phyloP scores from a whole-genome alignment of 2,329 filamentous ascomycete genomes.

The Xylariaceae sp. region DNA sequence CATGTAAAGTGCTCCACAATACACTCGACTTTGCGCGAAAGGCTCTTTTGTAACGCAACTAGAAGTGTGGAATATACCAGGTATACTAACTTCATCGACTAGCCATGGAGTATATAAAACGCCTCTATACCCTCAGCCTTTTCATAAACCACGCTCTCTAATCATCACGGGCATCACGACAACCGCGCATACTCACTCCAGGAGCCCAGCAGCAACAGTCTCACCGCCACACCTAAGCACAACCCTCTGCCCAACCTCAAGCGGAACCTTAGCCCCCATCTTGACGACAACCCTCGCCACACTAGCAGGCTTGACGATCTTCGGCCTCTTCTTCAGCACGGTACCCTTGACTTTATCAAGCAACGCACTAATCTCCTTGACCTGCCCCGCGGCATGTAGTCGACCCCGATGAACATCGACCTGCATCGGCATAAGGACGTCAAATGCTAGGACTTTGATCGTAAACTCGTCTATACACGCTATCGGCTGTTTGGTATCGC shows the following conservation, averaged over 20 bases:
- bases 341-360: slow-evolving; percentile 76
- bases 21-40: no score
- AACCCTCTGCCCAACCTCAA: slow-evolving; percentile 76
- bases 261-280: slow-evolving; percentile 67
- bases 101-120: no score
- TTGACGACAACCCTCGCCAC: slow-evolving; percentile 76
- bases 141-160: no score
- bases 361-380: slow-evolving; percentile 66
- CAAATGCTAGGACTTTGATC: slow-evolving; percentile 83
- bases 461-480: slow-evolving; percentile 69
- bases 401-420: slow-evolving; percentile 86
- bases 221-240: slow-evolving; percentile 76
- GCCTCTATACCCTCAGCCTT: no score
- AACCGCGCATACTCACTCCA: slow-evolving; percentile 53
- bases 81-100: no score
- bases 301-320: slow-evolving; percentile 73
- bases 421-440: slow-evolving; percentile 81
- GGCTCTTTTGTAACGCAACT: no score
- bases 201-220: slow-evolving; percentile 81
- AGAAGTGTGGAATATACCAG: no score
- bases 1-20: no score
- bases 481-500: slow-evolving; percentile 64
- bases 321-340: slow-evolving; percentile 77
- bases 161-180: no score
- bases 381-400: slow-evolving; percentile 71